These are phyloP conservation scores for Aaosphaeria arxii DNA, from an alignment of 2,329 filamentous ascomycete genomes.

Conservation along the genomic window DNA sequence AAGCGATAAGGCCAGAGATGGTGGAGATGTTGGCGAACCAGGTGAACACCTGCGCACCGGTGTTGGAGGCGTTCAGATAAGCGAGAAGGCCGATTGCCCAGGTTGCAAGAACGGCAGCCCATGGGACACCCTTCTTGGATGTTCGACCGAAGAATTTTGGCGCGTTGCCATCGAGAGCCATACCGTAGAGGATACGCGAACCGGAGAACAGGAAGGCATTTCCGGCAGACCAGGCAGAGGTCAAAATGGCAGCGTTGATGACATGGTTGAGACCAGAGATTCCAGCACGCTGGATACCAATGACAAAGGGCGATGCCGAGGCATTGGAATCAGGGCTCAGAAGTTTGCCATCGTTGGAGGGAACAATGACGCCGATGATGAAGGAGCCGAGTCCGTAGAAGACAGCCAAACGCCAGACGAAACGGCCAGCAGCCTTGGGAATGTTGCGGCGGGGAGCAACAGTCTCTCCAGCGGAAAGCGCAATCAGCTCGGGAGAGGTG, in stretches of 20 bases:
- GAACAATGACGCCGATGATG: constrained; percentile 59
- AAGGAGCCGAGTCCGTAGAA: constrained; percentile 56
- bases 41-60: constrained; percentile 52
- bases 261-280: constrained; percentile 66
- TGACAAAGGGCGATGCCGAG: constrained; percentile 50
- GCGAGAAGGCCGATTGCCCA: constrained; percentile 45
- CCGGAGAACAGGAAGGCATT: constrained; percentile 64
- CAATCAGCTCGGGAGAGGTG: constrained; percentile 33
- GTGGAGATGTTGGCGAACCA: constrained; percentile 72
- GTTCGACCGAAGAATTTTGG: constrained; percentile 51
- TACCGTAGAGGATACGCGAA: constrained; percentile 50
- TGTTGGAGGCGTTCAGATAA: constrained; percentile 49
- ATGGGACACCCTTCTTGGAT: constrained; percentile 43
- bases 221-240: constrained; percentile 67
- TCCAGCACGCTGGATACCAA: constrained; percentile 66
- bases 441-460: constrained; percentile 41
- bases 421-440: constrained; percentile 52
- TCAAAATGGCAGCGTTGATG: constrained; percentile 74
- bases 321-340: constrained; percentile 29
- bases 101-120: constrained; percentile 35
- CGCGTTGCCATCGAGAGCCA: constrained; percentile 50
- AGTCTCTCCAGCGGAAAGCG: constrained; percentile 32
- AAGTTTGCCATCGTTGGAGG: constrained; percentile 51
- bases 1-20: constrained; percentile 54
- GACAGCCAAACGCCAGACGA: constrained; percentile 54